phyloP scores from a whole-genome alignment of 176 grass and related monocot genomes.

The Musa beccarii region DNA sequence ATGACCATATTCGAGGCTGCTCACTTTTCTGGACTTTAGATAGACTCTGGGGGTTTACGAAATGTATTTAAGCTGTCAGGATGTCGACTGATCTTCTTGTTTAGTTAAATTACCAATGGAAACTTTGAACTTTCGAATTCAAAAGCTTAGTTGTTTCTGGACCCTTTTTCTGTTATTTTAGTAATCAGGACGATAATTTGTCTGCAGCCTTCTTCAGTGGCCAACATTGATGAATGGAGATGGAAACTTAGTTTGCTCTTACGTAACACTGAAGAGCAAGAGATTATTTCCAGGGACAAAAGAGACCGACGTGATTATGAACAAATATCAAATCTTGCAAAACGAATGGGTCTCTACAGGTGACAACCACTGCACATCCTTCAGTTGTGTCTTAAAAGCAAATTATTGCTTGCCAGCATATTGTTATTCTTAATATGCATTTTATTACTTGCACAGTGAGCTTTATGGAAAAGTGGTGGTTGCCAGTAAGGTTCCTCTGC shows the following conservation, averaged over 20 bases:
- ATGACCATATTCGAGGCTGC: too few relatives aligned
- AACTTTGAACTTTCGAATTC: not conserved
- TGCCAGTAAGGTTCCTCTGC: slow-evolving; percentile 87
- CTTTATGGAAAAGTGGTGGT: slow-evolving; percentile 83
- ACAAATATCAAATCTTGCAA: slow-evolving; percentile 75
- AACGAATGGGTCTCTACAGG: slow-evolving; percentile 84
- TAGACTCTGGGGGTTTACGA: too few relatives aligned
- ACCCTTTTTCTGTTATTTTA: not conserved
- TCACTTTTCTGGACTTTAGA: too few relatives aligned
- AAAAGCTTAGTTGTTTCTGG: not conserved
- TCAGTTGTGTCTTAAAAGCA: not conserved
- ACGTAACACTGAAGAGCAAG: slow-evolving; percentile 69
- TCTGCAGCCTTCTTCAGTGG: slow-evolving; percentile 66
- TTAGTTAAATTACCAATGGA: too few relatives aligned
- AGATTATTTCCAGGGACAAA: slow-evolving; percentile 84
- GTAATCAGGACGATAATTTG: not conserved
- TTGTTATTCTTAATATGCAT: slow-evolving; percentile 14
- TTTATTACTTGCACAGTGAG: slow-evolving; percentile 40
- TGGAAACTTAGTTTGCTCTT: slow-evolving; percentile 93
- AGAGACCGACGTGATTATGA: slow-evolving; percentile 83
- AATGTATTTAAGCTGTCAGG: too few relatives aligned
- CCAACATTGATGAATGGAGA: slow-evolving; percentile 97
- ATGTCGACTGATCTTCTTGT: too few relatives aligned
- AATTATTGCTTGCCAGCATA: not conserved
- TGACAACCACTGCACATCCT: slow-evolving; percentile 11